These are phyloP conservation scores for Sphaerulina vaccinii DNA, from an alignment of 2,329 filamentous ascomycete species.

Conservation along the genomic window DNA sequence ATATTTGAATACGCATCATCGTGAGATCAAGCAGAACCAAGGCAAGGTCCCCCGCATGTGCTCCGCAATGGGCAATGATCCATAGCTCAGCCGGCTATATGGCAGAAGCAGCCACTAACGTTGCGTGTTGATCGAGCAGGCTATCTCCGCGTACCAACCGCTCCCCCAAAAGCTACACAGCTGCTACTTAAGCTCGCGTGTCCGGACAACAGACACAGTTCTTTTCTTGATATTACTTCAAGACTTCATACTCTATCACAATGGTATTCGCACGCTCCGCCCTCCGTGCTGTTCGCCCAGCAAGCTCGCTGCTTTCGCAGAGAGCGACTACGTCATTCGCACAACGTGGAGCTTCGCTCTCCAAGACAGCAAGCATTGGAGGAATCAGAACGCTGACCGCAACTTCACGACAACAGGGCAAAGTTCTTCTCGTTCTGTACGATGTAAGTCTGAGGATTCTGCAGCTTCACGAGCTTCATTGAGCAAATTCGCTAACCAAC, in stretches of 20 bases:
- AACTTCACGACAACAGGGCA: slow-evolving; percentile 75
- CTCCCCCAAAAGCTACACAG: slow-evolving; percentile 8
- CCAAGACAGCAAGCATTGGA: slow-evolving; percentile 43
- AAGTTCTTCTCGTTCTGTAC: slow-evolving; percentile 91
- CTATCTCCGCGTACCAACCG: slow-evolving; percentile 12
- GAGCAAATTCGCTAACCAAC: slow-evolving; percentile 3
- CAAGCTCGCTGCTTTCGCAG: slow-evolving; percentile 48
- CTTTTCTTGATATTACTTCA: not conserved
- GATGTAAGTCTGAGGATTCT: slow-evolving; percentile 60
- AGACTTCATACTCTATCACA: slow-evolving; percentile 37
- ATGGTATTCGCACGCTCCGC: slow-evolving; percentile 64
- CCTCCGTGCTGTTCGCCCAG: slow-evolving; percentile 57
- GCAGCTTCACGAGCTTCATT: not conserved
- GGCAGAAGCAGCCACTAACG: slow-evolving; percentile 12
- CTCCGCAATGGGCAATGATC: slow-evolving; percentile 13
- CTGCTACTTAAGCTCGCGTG: slow-evolving; percentile 13
- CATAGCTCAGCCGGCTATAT: slow-evolving; percentile 9
- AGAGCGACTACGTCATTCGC: slow-evolving; percentile 42
- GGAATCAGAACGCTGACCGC: slow-evolving; percentile 63
- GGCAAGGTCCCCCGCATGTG: slow-evolving; percentile 15
- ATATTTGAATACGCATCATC: not conserved
- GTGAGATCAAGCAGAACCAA: slow-evolving; percentile 5
- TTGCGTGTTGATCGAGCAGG: slow-evolving; percentile 15
- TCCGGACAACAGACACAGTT: not conserved
- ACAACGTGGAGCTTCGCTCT: slow-evolving; percentile 43